A percentile compares a stretch with the other conserved stretches of the same genome.
phyloP scores from a whole-genome alignment of 306 rosid genomes.

The Medicago arabica region DNA sequence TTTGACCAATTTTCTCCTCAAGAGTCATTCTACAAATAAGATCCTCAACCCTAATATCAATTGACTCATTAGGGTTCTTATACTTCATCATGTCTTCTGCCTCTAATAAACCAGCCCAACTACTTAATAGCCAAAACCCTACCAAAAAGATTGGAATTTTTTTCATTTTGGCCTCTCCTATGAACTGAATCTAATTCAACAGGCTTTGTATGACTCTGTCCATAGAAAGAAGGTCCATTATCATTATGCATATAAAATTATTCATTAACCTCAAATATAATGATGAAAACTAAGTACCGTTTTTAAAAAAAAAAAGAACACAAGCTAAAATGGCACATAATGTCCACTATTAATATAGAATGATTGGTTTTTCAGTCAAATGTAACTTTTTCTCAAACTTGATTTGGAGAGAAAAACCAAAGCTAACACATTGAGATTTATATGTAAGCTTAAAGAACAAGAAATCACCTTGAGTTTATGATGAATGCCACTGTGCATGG shows the following conservation, averaged over 20 bases:
- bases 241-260: slow-evolving; percentile 9
- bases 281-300: neutral
- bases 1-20: slow-evolving; percentile 58
- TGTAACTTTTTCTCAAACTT: neutral
- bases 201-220: neutral
- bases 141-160: slow-evolving; percentile 29
- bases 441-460: neutral
- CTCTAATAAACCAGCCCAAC: slow-evolving; percentile 32
- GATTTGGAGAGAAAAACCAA: neutral
- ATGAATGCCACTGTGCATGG: slow-evolving; percentile 23
- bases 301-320: slow-evolving; percentile 2
- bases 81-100: slow-evolving; percentile 43
- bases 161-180: slow-evolving; percentile 30
- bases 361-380: no score
- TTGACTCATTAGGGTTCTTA: slow-evolving; percentile 44
- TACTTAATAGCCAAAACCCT: slow-evolving; percentile 39
- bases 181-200: slow-evolving; percentile 29
- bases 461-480: slow-evolving; percentile 13
- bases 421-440: neutral
- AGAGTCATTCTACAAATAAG: slow-evolving; percentile 47
- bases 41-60: slow-evolving; percentile 40
- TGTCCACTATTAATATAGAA: no score
- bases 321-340: neutral
- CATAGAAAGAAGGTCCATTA: neutral
- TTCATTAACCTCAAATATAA: neutral